phyloP scores from a whole-genome alignment of 192 early-diverging fungal genomes.

The Lobosporangium transversale region DNA sequence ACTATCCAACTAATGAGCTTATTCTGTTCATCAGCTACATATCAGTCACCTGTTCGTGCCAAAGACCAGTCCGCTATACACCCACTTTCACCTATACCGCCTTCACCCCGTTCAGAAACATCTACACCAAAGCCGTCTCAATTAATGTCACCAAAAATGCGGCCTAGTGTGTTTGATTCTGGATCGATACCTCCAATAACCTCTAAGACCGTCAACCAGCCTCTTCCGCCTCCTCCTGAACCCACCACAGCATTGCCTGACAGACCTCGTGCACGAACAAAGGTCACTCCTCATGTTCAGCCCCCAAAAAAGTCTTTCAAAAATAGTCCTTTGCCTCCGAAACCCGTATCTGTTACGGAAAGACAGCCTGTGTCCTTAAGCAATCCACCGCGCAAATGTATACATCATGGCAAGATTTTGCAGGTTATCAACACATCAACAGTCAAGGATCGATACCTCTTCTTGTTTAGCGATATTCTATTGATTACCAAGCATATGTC shows the following conservation, averaged over 20 bases:
- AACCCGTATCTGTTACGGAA: constrained; percentile 9
- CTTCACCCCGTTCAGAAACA: constrained; percentile 30
- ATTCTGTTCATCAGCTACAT: too few species aligned
- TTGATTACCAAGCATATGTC: constrained; percentile 72
- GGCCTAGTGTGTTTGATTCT: constrained; percentile 17
- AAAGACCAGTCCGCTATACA: constrained; percentile 32
- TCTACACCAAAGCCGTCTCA: constrained; percentile 33
- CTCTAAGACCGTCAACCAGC: constrained; percentile 18
- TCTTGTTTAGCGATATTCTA: constrained; percentile 71
- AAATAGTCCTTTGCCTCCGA: constrained; percentile 1
- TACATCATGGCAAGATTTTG: constrained; percentile 67
- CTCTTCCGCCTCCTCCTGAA: constrained; percentile 34
- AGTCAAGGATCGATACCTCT: constrained; percentile 74
- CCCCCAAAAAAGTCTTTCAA: constrained; percentile 1
- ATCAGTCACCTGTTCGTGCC: constrained; percentile 11
- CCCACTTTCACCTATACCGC: constrained; percentile 26
- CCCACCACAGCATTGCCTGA: constrained; percentile 18
- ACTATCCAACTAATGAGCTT: too few species aligned
- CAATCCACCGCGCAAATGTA: constrained; percentile 60
- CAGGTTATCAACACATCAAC: constrained; percentile 73
- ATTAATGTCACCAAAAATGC: constrained; percentile 35
- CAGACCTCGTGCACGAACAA: not conserved
- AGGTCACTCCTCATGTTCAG: not conserved
- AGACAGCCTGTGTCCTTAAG: constrained; percentile 43
- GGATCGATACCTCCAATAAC: constrained; percentile 15